Evolutionary conservation across 768 basidiomycete genomes (phyloP).

Genomic region (Phaeotremella fagi): DNA sequence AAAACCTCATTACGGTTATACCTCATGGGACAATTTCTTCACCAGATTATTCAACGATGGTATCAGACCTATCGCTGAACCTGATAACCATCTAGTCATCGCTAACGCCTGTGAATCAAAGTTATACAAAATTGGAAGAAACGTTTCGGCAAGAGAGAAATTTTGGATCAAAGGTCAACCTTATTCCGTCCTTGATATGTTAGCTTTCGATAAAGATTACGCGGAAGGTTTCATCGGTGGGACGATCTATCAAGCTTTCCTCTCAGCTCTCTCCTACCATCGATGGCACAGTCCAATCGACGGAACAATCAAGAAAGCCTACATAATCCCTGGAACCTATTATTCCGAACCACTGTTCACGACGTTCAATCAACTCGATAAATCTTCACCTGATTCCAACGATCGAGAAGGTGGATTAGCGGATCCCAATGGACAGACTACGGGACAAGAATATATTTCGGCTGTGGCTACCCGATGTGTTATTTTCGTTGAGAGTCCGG

Average conservation of each 20-base stretch:
- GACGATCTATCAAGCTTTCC: constrained; percentile 56
- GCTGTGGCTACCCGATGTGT: constrained; percentile 55
- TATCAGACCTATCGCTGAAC: constrained; percentile 51
- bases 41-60: constrained; percentile 51
- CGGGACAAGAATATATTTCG: constrained; percentile 51
- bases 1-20: constrained; percentile 52
- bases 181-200: constrained; percentile 60
- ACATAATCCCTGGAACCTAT: constrained; percentile 46
- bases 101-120: constrained; percentile 58
- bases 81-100: constrained; percentile 50
- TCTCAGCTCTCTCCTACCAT: constrained; percentile 58
- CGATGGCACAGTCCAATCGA: constrained; percentile 62
- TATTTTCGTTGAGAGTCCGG: constrained; percentile 58
- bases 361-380: constrained; percentile 50
- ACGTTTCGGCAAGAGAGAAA: constrained; percentile 52
- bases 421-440: constrained; percentile 39
- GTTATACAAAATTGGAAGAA: constrained; percentile 50
- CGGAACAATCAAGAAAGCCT: constrained; percentile 54
- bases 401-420: constrained; percentile 37
- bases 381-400: too few species aligned
- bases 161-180: constrained; percentile 64
- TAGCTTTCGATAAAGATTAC: constrained; percentile 51
- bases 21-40: constrained; percentile 59
- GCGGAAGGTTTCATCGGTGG: constrained; percentile 54
- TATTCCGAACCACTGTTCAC: constrained; percentile 45